phyloP scores from a whole-genome alignment of 2,329 filamentous ascomycete species.

The Talaromyces albobiverticillius region DNA sequence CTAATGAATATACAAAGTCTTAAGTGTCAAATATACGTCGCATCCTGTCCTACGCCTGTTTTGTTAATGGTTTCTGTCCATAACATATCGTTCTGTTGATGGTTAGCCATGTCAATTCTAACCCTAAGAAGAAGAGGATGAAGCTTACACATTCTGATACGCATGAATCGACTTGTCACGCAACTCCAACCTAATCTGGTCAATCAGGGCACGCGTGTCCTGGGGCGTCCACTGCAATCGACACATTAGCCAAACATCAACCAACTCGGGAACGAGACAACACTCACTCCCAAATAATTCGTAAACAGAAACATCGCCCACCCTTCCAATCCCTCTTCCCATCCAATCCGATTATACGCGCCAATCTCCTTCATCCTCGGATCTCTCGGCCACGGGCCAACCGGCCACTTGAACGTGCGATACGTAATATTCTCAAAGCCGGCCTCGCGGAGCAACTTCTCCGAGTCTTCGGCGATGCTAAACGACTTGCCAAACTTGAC shows the following conservation, averaged over 20 bases:
- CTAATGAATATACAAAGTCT: too few species aligned
- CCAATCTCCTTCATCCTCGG: conserved; percentile 1
- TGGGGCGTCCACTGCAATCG: not conserved
- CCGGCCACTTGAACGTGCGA: conserved; percentile 5
- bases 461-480: not conserved
- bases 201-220: not conserved
- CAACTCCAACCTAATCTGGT: not conserved
- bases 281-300: conserved; percentile 5
- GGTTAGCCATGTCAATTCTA: not conserved
- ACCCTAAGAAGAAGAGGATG: not conserved
- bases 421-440: conserved; percentile 3
- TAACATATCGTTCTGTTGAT: conserved; percentile 1
- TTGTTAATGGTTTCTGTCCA: not conserved
- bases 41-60: not conserved
- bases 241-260: not conserved
- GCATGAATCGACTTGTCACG: conserved; percentile 1
- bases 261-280: not conserved
- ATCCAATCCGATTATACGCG: conserved; percentile 1
- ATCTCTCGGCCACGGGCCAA: conserved; percentile 1
- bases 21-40: not conserved
- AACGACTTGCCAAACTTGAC: conserved; percentile 1
- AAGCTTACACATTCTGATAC: conserved; percentile 3
- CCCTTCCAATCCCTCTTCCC: conserved; percentile 3
- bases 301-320: conserved; percentile 9
- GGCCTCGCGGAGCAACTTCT: not conserved